These are phyloP conservation scores for Gillenia trifoliata DNA, from an alignment of 306 rosid species.

Conservation along the genomic window DNA sequence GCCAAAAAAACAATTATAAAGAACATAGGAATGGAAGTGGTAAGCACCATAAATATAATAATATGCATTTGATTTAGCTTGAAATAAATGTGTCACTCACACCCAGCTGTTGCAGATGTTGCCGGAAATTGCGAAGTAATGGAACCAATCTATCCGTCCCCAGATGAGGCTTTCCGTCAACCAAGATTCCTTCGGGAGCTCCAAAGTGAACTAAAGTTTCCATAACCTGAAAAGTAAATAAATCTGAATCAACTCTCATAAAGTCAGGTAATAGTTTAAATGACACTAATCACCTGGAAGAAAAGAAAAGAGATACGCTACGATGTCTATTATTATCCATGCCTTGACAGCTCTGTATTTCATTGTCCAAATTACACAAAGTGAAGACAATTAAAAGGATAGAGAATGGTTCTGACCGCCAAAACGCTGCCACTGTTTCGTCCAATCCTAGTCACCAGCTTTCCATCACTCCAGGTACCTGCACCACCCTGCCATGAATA, in stretches of 20 bases:
- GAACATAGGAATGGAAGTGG: slow-evolving; percentile 18
- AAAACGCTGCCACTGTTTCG: slow-evolving; percentile 88
- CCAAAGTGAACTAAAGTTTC: slow-evolving; percentile 88
- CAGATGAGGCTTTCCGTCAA: slow-evolving; percentile 89
- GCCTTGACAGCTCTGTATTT: not conserved
- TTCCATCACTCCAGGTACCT: slow-evolving; percentile 99
- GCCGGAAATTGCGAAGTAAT: slow-evolving; percentile 84
- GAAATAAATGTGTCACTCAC: slow-evolving; percentile 50
- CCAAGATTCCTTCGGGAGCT: slow-evolving; percentile 77
- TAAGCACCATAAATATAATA: slow-evolving; percentile 11
- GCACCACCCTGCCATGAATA: slow-evolving; percentile 99
- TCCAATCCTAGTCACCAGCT: slow-evolving; percentile 91
- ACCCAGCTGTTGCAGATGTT: slow-evolving; percentile 69
- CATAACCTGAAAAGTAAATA: slow-evolving; percentile 64
- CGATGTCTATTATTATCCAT: not conserved
- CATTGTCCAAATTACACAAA: not conserved
- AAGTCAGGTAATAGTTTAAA: not conserved
- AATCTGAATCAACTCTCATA: not conserved
- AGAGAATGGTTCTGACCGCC: slow-evolving; percentile 46
- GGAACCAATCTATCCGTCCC: slow-evolving; percentile 97
- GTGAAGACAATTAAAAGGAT: not conserved
- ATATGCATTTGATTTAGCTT: slow-evolving; percentile 14
- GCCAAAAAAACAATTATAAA: slow-evolving; percentile 15
- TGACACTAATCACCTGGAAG: not conserved
- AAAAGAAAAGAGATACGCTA: not conserved